Percentiles rank a stretch among this genome's conserved stretches.
phyloP scores from a whole-genome alignment of 306 rosid genomes.

The Vigna angularis region DNA sequence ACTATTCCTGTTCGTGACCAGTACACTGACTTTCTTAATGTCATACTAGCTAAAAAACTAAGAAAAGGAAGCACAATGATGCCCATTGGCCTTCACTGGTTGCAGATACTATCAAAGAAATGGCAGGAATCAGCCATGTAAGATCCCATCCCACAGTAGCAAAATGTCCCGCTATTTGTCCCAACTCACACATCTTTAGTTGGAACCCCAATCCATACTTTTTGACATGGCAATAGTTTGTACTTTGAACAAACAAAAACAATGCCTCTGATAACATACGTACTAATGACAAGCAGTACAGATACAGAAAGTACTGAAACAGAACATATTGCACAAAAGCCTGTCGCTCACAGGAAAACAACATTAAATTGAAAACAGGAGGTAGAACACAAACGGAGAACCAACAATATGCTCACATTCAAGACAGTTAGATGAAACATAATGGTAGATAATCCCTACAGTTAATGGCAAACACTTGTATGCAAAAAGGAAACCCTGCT shows the following conservation, averaged over 20 bases:
- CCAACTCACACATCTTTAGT: constrained; percentile 4
- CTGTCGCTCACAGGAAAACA: background rate
- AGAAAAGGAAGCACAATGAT: background rate
- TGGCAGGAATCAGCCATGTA: background rate
- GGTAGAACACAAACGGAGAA: background rate
- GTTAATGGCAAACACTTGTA: background rate
- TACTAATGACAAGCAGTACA: background rate
- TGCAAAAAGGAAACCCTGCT: background rate
- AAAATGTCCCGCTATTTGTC: background rate
- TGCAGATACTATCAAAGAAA: background rate
- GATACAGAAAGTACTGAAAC: constrained; percentile 12
- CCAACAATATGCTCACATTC: background rate
- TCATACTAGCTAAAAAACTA: background rate
- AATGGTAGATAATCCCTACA: constrained; percentile 5
- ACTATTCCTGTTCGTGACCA: background rate
- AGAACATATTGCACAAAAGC: background rate
- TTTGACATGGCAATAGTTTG: background rate
- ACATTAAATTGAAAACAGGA: background rate
- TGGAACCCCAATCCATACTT: background rate
- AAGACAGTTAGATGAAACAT: constrained; percentile 26
- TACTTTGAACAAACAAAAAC: constrained; percentile 4
- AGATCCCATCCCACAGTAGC: background rate
- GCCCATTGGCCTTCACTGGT: background rate
- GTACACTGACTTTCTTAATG: background rate
- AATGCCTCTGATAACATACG: background rate